These are phyloP conservation scores for Sporothrix curviconia DNA, from an alignment of 2,329 filamentous ascomycete species.

Conservation along the genomic window DNA sequence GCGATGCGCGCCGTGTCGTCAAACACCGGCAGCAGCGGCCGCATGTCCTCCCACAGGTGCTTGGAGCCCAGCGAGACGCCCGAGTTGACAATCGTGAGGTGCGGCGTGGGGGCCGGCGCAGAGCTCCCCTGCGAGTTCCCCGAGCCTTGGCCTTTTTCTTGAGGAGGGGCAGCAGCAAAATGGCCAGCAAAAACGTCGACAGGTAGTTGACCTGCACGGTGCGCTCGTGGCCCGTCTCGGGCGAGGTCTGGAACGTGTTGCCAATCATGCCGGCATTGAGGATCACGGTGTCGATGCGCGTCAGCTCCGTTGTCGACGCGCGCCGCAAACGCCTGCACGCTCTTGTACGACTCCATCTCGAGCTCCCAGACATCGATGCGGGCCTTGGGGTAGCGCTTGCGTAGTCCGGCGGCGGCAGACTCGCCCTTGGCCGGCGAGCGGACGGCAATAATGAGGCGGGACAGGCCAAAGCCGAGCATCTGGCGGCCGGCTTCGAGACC, in stretches of 20 bases:
- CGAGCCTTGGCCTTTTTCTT: constrained; percentile 15
- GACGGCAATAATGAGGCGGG: constrained; percentile 34
- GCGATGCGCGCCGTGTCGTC: not conserved
- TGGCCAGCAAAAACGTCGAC: constrained; percentile 25
- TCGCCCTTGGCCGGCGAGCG: constrained; percentile 25
- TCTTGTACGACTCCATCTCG: constrained; percentile 31
- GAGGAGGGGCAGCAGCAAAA: constrained; percentile 24
- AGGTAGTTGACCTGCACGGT: constrained; percentile 30
- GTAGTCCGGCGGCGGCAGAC: not conserved
- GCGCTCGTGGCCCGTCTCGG: constrained; percentile 26
- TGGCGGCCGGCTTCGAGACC: constrained; percentile 22
- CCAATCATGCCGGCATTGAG: constrained; percentile 10
- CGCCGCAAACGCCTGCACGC: constrained; percentile 28
- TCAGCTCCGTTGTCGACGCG: constrained; percentile 9
- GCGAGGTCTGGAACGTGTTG: not conserved
- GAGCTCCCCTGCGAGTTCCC: no score
- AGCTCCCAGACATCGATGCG: constrained; percentile 32
- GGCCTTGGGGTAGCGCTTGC: not conserved
- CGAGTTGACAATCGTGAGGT: constrained; percentile 25
- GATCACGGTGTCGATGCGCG: constrained; percentile 4
- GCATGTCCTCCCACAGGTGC: constrained; percentile 16
- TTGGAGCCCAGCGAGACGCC: constrained; percentile 20
- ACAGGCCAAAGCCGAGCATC: constrained; percentile 24
- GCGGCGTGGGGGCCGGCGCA: constrained; percentile 14
- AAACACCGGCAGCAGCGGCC: constrained; percentile 17